phyloP scores from a whole-genome alignment of 257 asterid species.

The Eucommia ulmoides region DNA sequence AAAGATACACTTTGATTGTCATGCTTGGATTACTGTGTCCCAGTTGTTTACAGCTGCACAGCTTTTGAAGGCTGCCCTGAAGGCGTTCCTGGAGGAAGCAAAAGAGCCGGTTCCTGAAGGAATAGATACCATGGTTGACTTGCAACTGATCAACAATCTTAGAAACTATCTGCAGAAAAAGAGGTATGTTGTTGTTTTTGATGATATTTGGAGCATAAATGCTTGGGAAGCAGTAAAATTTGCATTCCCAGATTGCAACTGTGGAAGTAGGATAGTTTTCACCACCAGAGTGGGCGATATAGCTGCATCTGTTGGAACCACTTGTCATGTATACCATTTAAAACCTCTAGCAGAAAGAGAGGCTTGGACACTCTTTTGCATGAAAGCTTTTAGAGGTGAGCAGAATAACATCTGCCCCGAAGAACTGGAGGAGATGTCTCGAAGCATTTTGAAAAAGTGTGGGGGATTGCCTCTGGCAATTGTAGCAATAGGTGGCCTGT shows the following conservation, averaged over 20 bases:
- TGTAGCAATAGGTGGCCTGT: not conserved
- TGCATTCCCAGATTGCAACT: not conserved
- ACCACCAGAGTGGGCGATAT: not conserved
- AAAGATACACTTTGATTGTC: not conserved
- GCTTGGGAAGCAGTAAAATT: not conserved
- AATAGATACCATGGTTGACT: not conserved
- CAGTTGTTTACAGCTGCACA: not conserved
- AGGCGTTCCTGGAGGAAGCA: not conserved
- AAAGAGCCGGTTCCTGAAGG: not conserved
- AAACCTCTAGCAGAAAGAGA: not conserved
- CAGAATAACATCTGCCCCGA: not conserved
- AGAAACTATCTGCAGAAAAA: not conserved
- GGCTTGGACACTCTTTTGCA: not conserved
- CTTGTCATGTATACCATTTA: not conserved
- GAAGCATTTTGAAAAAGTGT: no score
- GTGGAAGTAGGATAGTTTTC: not conserved
- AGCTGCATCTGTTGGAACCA: not conserved
- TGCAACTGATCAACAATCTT: not conserved
- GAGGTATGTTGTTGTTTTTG: not conserved
- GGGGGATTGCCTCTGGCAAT: not conserved
- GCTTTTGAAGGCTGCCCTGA: not conserved
- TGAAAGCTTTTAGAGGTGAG: not conserved
- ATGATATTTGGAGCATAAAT: not conserved
- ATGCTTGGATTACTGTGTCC: not conserved
- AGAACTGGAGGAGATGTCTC: not conserved